Conservation (phyloP, 2,329 filamentous ascomycete genomes). For the Malbranchea cinnamomea region DNA sequence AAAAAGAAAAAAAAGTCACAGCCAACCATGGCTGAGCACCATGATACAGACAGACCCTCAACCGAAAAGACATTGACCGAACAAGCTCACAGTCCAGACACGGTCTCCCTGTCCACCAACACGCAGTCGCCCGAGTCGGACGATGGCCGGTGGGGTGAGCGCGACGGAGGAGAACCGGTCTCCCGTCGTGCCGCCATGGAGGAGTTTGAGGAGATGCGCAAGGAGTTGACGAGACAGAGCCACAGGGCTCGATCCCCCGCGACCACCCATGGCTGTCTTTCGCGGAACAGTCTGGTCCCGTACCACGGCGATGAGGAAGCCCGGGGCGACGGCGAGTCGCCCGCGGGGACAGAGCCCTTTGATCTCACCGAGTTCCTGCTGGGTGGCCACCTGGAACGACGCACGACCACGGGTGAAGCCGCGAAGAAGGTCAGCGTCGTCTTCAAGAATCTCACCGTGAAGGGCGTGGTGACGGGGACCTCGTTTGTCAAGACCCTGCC, state of each 20-base stretch:
- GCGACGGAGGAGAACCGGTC: slow-evolving; percentile 39
- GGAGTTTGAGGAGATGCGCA: slow-evolving; percentile 43
- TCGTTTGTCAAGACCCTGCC: slow-evolving; percentile 59
- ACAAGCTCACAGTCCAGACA: too few relatives aligned
- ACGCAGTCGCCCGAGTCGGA: too few relatives aligned
- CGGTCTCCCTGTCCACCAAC: too few relatives aligned
- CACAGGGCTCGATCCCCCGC: too few relatives aligned
- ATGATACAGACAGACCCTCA: too few relatives aligned
- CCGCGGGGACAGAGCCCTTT: slow-evolving; percentile 1
- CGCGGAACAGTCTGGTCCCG: too few relatives aligned
- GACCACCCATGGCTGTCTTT: slow-evolving; percentile 18
- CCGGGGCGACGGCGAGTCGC: slow-evolving; percentile 24
- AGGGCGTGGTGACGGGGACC: slow-evolving; percentile 51
- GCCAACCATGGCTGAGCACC: too few relatives aligned
- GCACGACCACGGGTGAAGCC: slow-evolving; percentile 31
- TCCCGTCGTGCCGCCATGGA: slow-evolving; percentile 41
- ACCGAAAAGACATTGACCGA: too few relatives aligned
- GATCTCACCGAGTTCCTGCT: slow-evolving; percentile 5
- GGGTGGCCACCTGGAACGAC: slow-evolving; percentile 6
- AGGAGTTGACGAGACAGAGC: slow-evolving; percentile 37
- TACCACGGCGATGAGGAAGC: slow-evolving; percentile 29
- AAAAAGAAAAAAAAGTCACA: too few relatives aligned
- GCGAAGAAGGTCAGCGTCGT: slow-evolving; percentile 66
- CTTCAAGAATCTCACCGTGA: slow-evolving; percentile 62
- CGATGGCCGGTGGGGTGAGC: slow-evolving; percentile 50